Evolutionary conservation across 306 rosid species (phyloP), one percentile per base, ranked within the genome.

Genomic region (Vigna hirtella): DNA sequence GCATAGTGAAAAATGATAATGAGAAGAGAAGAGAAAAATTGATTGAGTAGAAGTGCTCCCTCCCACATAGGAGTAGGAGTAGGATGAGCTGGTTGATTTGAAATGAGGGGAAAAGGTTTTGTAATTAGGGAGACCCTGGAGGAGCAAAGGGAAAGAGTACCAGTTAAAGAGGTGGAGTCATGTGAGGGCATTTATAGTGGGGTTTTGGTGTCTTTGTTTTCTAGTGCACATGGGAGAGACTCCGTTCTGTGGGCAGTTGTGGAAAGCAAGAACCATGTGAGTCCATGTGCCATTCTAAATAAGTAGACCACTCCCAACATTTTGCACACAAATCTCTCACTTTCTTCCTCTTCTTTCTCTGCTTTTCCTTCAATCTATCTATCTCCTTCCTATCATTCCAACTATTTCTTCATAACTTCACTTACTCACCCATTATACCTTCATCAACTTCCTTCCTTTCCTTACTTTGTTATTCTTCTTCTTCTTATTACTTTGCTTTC

Each of bases 101-200:
- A 89, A 81, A 87, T 72, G 78, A 77, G 78, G 66, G 76, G 69
- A 53, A 55, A 72, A 73, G 48, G 43, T 34, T 26, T 59, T 68
- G 7, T 17, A 56, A 76, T 75, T 48, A 78, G 62, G 84, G 75
- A 79, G 52, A 71, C 7, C n/a, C 34, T n/a, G 26, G 80, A 83
- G 78, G 83, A 62, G 75, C 69, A 85, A 70, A 70, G 78, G 73
- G 61, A 80, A 82, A 79, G 71, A 84, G 81, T 75, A 74, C 78
- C 73, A 78, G 65, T 78, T 55, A 77, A 66, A 74, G 77, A 42
- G 77, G 65, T 53, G 69, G 82, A 84, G 74, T 83, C 91, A 92
- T 88, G 97, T 87, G 95, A 86, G 5, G 75, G 84, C 95, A 90
- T 86, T 92, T 84, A 92, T 79, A 81, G 91, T 82, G 89, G 91